phyloP scores from a whole-genome alignment of 805 yeast genomes.

The Candida insectalens region DNA sequence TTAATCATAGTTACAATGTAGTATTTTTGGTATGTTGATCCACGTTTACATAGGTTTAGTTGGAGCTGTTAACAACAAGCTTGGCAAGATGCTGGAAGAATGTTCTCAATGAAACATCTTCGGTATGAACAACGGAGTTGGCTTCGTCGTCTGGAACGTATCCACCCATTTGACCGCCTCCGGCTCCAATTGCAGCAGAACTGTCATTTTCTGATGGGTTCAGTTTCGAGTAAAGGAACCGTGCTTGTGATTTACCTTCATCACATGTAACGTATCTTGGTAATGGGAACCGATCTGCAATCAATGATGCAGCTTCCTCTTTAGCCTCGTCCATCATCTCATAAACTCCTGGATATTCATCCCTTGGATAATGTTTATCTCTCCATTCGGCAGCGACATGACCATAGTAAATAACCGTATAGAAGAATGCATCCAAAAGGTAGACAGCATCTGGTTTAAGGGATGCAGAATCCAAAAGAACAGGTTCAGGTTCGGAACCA shows the following conservation, averaged over 20 bases:
- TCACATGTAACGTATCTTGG: conserved; percentile 97
- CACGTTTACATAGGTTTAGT: not conserved
- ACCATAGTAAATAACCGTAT: conserved; percentile 91
- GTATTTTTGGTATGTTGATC: not conserved
- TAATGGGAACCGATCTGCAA: conserved; percentile 91
- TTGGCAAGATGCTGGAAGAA: conserved; percentile 93
- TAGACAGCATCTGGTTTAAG: conserved; percentile 81
- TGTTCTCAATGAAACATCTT: conserved; percentile 89
- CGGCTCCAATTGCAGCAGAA: conserved; percentile 23
- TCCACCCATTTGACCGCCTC: conserved; percentile 40
- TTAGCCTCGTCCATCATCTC: conserved; percentile 81
- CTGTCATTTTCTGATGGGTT: conserved; percentile 78
- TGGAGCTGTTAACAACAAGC: conserved; percentile 51
- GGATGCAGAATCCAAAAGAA: conserved; percentile 85
- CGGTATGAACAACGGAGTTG: conserved; percentile 82
- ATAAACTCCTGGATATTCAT: conserved; percentile 83
- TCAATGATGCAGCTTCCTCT: conserved; percentile 83
- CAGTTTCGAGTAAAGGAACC: conserved; percentile 89
- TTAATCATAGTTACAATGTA: not conserved
- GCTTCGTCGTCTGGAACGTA: conserved; percentile 32
- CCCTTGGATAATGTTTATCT: conserved; percentile 87
- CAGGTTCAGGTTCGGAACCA: conserved; percentile 79
- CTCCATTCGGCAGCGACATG: conserved; percentile 95
- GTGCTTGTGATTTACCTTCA: conserved; percentile 97
- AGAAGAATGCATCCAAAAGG: conserved; percentile 92